A percentile compares a stretch with the other conserved stretches of the same genome.
These are phyloP conservation scores for Pseudogymnoascus sp. DNA, from an alignment of 2,329 filamentous ascomycete genomes.

Conservation along the genomic window DNA sequence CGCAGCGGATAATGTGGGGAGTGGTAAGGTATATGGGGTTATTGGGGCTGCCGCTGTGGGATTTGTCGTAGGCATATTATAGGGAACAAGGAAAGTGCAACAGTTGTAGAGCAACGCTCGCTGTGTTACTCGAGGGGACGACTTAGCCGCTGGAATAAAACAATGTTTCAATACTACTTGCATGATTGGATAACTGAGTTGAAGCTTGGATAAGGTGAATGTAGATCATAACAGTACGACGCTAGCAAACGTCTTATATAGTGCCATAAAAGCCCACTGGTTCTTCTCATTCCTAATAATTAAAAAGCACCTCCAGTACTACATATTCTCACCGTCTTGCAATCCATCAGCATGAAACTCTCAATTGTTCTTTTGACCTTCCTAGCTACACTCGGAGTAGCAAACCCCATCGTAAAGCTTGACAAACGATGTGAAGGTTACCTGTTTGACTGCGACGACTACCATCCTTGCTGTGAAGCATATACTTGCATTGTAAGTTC, in stretches of 20 bases:
- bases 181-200: neutral
- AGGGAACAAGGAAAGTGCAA: neutral
- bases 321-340: neutral
- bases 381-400: neutral
- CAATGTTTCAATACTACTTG: neutral
- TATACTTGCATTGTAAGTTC: too few species aligned
- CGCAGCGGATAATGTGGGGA: neutral
- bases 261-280: neutral
- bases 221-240: neutral
- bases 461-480: too few species aligned
- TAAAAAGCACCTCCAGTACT: neutral
- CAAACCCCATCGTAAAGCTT: neutral
- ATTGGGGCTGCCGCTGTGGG: neutral
- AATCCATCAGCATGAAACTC: neutral
- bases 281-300: neutral
- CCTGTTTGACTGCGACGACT: too few species aligned
- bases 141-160: neutral
- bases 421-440: neutral
- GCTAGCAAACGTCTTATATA: neutral
- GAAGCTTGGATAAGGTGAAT: neutral
- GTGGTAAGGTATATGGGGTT: neutral
- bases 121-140: neutral
- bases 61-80: neutral
- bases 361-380: neutral
- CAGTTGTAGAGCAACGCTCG: neutral